phyloP scores from a whole-genome alignment of 108 stramenopile species.

The Nitzschia putrida region DNA sequence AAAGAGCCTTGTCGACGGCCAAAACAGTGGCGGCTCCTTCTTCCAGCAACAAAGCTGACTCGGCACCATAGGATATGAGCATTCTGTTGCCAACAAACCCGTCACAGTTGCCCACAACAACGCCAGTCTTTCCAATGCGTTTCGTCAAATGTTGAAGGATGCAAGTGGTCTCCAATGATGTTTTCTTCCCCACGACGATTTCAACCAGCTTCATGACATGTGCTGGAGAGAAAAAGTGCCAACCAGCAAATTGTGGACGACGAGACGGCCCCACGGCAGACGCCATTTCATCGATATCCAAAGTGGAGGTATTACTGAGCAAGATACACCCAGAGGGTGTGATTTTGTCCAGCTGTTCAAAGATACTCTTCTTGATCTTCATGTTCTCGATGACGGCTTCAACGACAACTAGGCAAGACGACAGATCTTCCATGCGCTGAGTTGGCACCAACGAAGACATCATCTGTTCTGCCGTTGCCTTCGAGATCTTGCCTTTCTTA shows the following conservation, averaged over 20 bases:
- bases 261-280: slow-evolving; percentile 55
- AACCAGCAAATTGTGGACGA: slow-evolving; percentile 83
- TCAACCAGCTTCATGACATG: slow-evolving; percentile 95
- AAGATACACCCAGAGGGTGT: slow-evolving; percentile 53
- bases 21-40: slow-evolving; percentile 56
- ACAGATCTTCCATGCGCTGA: slow-evolving; percentile 49
- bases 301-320: slow-evolving; percentile 84
- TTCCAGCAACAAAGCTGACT: slow-evolving; percentile 67
- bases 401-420: slow-evolving; percentile 73
- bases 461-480: slow-evolving; percentile 41
- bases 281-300: slow-evolving; percentile 93
- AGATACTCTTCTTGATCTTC: slow-evolving; percentile 89
- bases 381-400: slow-evolving; percentile 98
- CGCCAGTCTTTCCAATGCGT: slow-evolving; percentile 87
- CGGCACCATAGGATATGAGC: slow-evolving; percentile 83
- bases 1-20: slow-evolving; percentile 74
- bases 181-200: slow-evolving; percentile 77
- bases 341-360: slow-evolving; percentile 75
- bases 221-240: slow-evolving; percentile 97
- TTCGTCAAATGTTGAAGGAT: slow-evolving; percentile 81
- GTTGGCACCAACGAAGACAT: slow-evolving; percentile 32
- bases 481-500: slow-evolving; percentile 50
- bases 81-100: slow-evolving; percentile 98
- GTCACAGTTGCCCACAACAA: slow-evolving; percentile 95
- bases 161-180: slow-evolving; percentile 66